Conservation (phyloP, 495 filamentous ascomycete species). For the Neurospora sp. region DNA sequence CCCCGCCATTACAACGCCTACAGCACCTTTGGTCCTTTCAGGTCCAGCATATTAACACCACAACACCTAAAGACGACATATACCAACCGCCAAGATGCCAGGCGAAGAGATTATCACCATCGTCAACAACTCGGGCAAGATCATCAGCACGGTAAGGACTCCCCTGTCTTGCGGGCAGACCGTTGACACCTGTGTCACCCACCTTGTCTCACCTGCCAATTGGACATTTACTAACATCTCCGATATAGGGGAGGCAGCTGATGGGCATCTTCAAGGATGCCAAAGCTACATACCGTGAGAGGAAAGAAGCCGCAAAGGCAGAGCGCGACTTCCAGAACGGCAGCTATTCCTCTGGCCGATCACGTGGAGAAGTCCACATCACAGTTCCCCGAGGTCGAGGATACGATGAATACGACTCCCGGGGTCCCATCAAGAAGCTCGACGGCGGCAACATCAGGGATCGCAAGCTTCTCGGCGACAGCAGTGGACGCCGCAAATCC, state of each 20-base stretch:
- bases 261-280: slow-evolving; percentile 82
- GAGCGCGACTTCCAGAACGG: slow-evolving; percentile 36
- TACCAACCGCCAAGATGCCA: slow-evolving; percentile 30
- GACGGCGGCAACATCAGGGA: background rate
- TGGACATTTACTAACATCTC: slow-evolving; percentile 7
- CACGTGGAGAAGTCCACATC: slow-evolving; percentile 1
- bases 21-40: background rate
- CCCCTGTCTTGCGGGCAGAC: background rate
- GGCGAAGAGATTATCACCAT: slow-evolving; percentile 69
- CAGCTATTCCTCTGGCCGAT: background rate
- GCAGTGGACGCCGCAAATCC: slow-evolving; percentile 17
- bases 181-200: background rate
- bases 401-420: slow-evolving; percentile 14
- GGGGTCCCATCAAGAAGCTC: background rate
- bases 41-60: background rate
- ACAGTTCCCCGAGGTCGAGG: slow-evolving; percentile 11
- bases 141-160: slow-evolving; percentile 72
- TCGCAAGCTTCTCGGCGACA: slow-evolving; percentile 10
- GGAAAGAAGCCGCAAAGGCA: slow-evolving; percentile 65
- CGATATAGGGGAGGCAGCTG: slow-evolving; percentile 68
- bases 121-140: slow-evolving; percentile 85
- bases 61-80: background rate
- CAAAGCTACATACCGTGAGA: slow-evolving; percentile 72
- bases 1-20: background rate
- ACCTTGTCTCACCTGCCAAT: background rate